Percentiles rank a stretch among this genome's conserved stretches.
These are phyloP conservation scores for Paratinospora sagittata DNA, from an alignment of 164 flowering plant genomes.

Conservation along the genomic window DNA sequence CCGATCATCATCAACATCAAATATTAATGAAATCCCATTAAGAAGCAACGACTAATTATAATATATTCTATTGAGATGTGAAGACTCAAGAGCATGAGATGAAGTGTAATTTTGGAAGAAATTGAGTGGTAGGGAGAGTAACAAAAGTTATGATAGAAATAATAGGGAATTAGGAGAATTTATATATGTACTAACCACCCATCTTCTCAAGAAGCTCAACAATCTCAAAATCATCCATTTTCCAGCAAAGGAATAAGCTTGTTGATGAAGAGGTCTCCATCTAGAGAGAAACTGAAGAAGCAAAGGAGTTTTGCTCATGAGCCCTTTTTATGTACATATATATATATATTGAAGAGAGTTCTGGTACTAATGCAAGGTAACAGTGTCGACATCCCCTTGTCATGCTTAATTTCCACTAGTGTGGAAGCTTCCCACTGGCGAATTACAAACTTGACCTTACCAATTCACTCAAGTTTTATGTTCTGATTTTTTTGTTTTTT, in stretches of 20 bases:
- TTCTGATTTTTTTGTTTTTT: neutral
- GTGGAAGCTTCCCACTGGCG: neutral
- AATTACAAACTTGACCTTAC: neutral
- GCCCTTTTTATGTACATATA: neutral
- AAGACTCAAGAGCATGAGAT: too few species aligned
- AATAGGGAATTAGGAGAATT: too few species aligned
- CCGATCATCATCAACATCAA: too few species aligned
- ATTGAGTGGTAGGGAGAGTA: too few species aligned
- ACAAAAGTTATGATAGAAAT: too few species aligned
- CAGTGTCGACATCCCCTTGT: slow-evolving; percentile 12
- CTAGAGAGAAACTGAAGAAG: neutral
- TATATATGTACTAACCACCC: neutral
- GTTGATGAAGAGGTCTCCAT: neutral
- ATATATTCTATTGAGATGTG: too few species aligned
- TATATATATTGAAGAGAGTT: neutral
- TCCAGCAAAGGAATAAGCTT: neutral
- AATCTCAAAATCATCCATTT: neutral
- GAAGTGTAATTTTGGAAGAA: too few species aligned
- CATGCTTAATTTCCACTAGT: slow-evolving; percentile 3
- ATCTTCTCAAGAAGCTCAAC: neutral
- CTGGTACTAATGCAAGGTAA: neutral
- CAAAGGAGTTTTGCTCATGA: neutral
- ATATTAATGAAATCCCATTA: too few species aligned
- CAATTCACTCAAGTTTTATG: neutral
- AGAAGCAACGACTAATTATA: too few species aligned